phyloP scores from a whole-genome alignment of 768 basidiomycete species.

The Clavaria fumosa region DNA sequence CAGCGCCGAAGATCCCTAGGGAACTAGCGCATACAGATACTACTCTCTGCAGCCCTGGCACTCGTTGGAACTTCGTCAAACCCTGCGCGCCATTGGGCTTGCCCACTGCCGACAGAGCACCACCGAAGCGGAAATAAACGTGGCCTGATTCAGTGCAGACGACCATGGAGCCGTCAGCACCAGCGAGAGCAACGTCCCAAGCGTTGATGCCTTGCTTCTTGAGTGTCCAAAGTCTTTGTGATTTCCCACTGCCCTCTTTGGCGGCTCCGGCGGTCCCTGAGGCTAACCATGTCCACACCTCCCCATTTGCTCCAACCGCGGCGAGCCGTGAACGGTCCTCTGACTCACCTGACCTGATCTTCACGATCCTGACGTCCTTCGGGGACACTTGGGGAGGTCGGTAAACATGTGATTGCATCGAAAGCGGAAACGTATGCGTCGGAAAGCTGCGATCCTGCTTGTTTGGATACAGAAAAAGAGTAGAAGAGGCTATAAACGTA shows the following conservation, averaged over 20 bases:
- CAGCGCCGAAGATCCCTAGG: slow-evolving; percentile 77
- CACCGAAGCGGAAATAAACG: slow-evolving; percentile 56
- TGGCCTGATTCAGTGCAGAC: slow-evolving; percentile 92
- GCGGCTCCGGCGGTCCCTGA: too few relatives aligned
- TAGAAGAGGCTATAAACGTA: slow-evolving; percentile 17
- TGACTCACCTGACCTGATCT: slow-evolving; percentile 67
- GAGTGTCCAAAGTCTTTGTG: slow-evolving; percentile 84
- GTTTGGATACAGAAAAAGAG: slow-evolving; percentile 1
- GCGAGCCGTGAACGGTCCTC: too few relatives aligned
- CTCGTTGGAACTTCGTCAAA: slow-evolving; percentile 73
- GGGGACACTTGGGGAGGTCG: slow-evolving; percentile 68
- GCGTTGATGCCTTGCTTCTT: too few relatives aligned
- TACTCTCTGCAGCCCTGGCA: slow-evolving; percentile 76
- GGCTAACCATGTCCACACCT: slow-evolving; percentile 63
- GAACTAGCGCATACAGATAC: slow-evolving; percentile 72
- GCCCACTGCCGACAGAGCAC: slow-evolving; percentile 12
- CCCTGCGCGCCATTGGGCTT: too few relatives aligned
- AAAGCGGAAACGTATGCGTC: slow-evolving; percentile 55
- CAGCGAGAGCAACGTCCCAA: slow-evolving; percentile 89
- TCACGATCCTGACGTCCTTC: slow-evolving; percentile 55
- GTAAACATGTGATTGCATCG: slow-evolving; percentile 63
- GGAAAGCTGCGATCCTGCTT: slow-evolving; percentile 50
- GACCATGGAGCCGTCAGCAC: slow-evolving; percentile 75
- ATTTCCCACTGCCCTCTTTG: slow-evolving; percentile 38
- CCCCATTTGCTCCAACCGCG: slow-evolving; percentile 74